Evolutionary conservation across 2,329 filamentous ascomycete genomes (phyloP), one percentile per base, ranked within the genome.

Genomic region (Botrytis elliptica): DNA sequence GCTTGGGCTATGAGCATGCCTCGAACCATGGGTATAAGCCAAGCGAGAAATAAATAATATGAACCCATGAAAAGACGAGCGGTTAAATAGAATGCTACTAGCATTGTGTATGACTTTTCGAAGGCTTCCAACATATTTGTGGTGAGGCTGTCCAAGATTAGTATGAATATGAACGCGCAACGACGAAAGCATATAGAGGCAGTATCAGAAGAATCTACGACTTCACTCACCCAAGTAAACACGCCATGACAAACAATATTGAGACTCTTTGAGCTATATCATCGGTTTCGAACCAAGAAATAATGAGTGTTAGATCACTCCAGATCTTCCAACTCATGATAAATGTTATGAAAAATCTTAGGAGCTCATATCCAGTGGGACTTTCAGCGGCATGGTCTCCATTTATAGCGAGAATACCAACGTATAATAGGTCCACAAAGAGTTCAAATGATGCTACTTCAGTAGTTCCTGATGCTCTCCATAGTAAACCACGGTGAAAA

Each of bases 391-490:
- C 86, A 70, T 85, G 85, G 78, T 91, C 90, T 38, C 89, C 89
- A 64, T 90, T 89, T 77, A 89, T 85, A 42, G 89, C 88, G 67
- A 91, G 86, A 74, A 91, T 91, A 29, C 75, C 76, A 52, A 79
- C 84, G 75, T 90, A 90, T 55, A 90, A 84, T 52, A 91, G 83
- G 77, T 91, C 90, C 20, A 90, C 85, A 77, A 91, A 91, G 1
- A 92, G 85, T 79, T 91, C 90, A 77, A 90, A 91, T 25, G 85
- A 86, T 76, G 88, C 88, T 9, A 91, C 88, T 80, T 90, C 86
- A n/a, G 89, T 88, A 33, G 84, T 82, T 69, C 87, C 86, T 12
- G 85, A 85, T 2, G 88, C 86, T 68, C 90, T 84, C 89, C 89
- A 91, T 12, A 92, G 81, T 20, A 91, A 83, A 0, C 89, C 89